These are phyloP conservation scores for Candida arabinofermentans DNA, from an alignment of 805 yeast genomes.

Conservation along the genomic window DNA sequence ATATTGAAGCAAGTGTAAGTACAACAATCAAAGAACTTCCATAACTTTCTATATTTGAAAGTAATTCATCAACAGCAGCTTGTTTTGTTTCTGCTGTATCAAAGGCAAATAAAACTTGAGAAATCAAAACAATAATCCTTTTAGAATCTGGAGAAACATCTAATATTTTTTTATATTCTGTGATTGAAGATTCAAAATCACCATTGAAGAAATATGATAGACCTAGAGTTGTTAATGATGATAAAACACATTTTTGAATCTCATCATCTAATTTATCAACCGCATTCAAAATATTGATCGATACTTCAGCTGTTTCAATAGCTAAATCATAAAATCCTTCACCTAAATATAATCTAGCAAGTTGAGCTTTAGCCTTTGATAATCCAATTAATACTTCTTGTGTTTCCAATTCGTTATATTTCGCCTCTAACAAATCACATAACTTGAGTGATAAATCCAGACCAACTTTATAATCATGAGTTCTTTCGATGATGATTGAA, in stretches of 20 bases:
- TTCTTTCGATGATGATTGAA: slow-evolving; percentile 60
- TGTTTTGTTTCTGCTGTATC: slow-evolving; percentile 74
- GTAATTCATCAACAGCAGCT: slow-evolving; percentile 82
- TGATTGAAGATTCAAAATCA: slow-evolving; percentile 62
- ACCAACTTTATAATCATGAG: slow-evolving; percentile 59
- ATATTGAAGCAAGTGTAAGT: slow-evolving; percentile 74
- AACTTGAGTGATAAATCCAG: slow-evolving; percentile 42
- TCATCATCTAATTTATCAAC: slow-evolving; percentile 32
- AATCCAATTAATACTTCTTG: slow-evolving; percentile 40
- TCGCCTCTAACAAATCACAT: slow-evolving; percentile 35
- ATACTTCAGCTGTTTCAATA: slow-evolving; percentile 54
- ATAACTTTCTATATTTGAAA: slow-evolving; percentile 53
- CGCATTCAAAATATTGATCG: slow-evolving; percentile 46
- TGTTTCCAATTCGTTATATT: slow-evolving; percentile 13
- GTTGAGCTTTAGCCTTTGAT: slow-evolving; percentile 60
- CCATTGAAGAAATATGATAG: slow-evolving; percentile 60
- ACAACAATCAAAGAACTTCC: slow-evolving; percentile 69
- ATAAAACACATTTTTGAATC: slow-evolving; percentile 37
- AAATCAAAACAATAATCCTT: slow-evolving; percentile 64
- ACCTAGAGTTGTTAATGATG: slow-evolving; percentile 71
- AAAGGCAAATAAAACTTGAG: slow-evolving; percentile 75
- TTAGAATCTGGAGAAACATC: slow-evolving; percentile 52
- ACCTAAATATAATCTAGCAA: slow-evolving; percentile 71
- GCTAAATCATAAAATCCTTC: slow-evolving; percentile 51
- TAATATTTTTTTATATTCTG: slow-evolving; percentile 63